phyloP scores from a whole-genome alignment of 306 rosid genomes.

The Glycyrrhiza uralensis region DNA sequence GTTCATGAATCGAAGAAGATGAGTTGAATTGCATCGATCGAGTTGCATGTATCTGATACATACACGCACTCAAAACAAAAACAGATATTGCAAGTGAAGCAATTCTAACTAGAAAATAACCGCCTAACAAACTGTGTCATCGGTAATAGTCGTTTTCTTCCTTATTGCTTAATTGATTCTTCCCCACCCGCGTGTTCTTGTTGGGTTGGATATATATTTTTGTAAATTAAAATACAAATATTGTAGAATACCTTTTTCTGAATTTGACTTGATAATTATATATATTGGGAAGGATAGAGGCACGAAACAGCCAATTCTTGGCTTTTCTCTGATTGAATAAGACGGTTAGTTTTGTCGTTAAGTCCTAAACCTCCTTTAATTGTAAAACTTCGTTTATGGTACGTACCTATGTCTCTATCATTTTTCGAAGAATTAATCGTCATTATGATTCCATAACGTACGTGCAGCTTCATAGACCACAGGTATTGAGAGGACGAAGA shows the following conservation, averaged over 20 bases:
- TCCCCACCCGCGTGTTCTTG: neutral
- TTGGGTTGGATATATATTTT: constrained; percentile 17
- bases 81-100: too few species aligned
- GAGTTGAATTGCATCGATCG: neutral
- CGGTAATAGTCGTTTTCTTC: too few species aligned
- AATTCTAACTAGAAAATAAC: neutral
- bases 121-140: too few species aligned
- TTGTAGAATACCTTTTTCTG: neutral
- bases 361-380: neutral
- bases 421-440: neutral
- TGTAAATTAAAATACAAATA: constrained; percentile 5
- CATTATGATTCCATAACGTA: constrained; percentile 22
- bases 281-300: neutral
- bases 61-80: too few species aligned
- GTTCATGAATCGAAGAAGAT: neutral
- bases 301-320: constrained; percentile 13
- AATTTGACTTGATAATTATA: neutral
- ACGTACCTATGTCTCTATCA: neutral
- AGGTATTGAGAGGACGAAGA: constrained; percentile 18
- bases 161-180: too few species aligned
- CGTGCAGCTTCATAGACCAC: constrained; percentile 41
- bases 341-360: neutral
- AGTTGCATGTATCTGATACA: neutral
- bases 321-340: neutral
- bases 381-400: neutral